Evolutionary conservation across 371 early-diverging fungal species (phyloP), one percentile per base, ranked within the genome.

Genomic region (Rhizopus sp.): DNA sequence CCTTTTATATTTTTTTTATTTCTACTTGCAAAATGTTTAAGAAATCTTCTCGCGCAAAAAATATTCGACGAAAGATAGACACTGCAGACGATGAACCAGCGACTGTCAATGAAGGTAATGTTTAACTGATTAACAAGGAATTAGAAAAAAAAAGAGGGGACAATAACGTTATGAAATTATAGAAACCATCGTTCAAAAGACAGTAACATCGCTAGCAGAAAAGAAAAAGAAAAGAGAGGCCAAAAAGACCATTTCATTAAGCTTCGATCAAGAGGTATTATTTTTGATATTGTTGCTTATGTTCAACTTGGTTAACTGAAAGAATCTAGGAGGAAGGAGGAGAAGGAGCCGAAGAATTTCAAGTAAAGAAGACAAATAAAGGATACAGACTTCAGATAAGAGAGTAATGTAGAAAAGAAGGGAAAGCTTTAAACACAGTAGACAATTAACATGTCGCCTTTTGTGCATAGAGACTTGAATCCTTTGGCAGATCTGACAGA

Each of bases 51-150:
- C 73, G 75, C 7, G 37, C 70, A 3, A 79, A 75, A 35, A 73
- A 75, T 48, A 71, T 75, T 31, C 70, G 76, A 29, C 58, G 79
- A 55, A 75, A 73, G 35, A 59, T 75, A 4, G 70, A 70, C 15
- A 66, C 64, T 0, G 57, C 64, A 13, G 76, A 70, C 29, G 69
- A 73, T 49, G 79, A 66, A 10, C 60, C 17, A 1, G 44, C 50
- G 32, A 23, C 16, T 38, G 61, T 33, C 17, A 50, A 39, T 33
- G 35, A 42, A 51, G 54, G 50, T 32, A 49, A 15, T 44, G 16
- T 6, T 47, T 34, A 13, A 31, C 5, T n/a, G 38, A 9, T 23
- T 15, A 29, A 48, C 23, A 2, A 16, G 7, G 35, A 35, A 33
- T 10, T 32, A 12, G 9, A 23, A 23, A 23, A 23, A 23, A 23